A percentile compares a stretch with the other conserved stretches of the same genome.
These are phyloP conservation scores for Cetradonia linearis DNA, from an alignment of 495 filamentous ascomycete species.

Conservation along the genomic window DNA sequence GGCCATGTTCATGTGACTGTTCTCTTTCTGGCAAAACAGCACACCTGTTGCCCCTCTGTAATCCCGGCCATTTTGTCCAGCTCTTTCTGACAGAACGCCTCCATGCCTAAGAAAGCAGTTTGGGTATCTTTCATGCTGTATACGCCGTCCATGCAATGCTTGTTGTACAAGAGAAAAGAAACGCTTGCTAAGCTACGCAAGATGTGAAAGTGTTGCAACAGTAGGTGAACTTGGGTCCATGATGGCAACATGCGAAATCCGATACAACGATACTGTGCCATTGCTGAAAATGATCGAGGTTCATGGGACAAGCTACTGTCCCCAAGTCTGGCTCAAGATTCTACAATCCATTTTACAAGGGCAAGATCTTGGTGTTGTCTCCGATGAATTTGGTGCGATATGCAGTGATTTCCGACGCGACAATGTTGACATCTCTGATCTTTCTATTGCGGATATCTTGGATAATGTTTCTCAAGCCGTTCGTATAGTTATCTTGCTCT, in stretches of 20 bases:
- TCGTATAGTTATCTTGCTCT: conserved; percentile 60
- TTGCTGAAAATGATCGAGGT: neutral
- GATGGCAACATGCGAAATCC: neutral
- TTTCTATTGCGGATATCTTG: conserved; percentile 61
- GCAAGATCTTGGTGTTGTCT: conserved; percentile 37
- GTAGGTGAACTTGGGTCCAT: neutral
- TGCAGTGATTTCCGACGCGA: conserved; percentile 71
- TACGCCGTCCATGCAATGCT: conserved; percentile 12
- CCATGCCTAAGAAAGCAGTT: neutral
- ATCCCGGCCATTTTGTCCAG: neutral
- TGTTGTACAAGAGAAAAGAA: neutral
- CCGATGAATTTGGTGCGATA: conserved; percentile 64
- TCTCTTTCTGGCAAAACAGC: neutral
- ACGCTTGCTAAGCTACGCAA: conserved; percentile 6
- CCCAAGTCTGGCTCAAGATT: neutral
- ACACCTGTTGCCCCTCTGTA: neutral
- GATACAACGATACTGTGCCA: neutral
- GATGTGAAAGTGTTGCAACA: conserved; percentile 5
- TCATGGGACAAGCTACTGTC: neutral
- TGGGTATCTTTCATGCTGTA: conserved; percentile 14
- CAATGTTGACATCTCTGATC: conserved; percentile 68
- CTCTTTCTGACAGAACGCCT: conserved; percentile 6
- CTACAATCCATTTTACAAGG: conserved; percentile 20
- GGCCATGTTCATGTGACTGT: too few relatives aligned
- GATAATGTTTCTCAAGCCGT: conserved; percentile 66